phyloP scores from a whole-genome alignment of 2,329 filamentous ascomycete species.

The Aspergillus uvarum region DNA sequence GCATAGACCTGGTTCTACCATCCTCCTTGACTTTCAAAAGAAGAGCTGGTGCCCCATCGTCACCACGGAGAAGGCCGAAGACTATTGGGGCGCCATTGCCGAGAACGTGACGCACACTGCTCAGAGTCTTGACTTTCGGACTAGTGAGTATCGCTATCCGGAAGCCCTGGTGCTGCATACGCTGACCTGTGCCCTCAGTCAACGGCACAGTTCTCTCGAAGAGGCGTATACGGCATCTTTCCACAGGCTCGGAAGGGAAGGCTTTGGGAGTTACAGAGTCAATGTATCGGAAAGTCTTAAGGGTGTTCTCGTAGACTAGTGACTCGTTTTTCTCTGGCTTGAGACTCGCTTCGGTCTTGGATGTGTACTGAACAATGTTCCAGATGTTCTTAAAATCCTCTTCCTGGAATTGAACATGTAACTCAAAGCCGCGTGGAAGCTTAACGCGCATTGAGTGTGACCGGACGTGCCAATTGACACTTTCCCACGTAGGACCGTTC shows the following conservation, averaged over 20 bases:
- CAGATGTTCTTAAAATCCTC: slow-evolving; percentile 76
- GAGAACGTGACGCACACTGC: slow-evolving; percentile 70
- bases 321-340: slow-evolving; percentile 68
- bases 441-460: slow-evolving; percentile 65
- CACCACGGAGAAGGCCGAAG: slow-evolving; percentile 73
- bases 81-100: slow-evolving; percentile 66
- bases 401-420: slow-evolving; percentile 70
- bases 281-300: slow-evolving; percentile 78
- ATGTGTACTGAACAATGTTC: slow-evolving; percentile 82
- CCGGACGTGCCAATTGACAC: slow-evolving; percentile 75
- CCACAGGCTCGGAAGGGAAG: slow-evolving; percentile 74
- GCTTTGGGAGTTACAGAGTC: slow-evolving; percentile 68
- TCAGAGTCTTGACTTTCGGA: slow-evolving; percentile 72
- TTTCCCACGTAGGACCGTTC: slow-evolving; percentile 73
- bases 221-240: slow-evolving; percentile 69
- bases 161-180: slow-evolving; percentile 75
- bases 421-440: slow-evolving; percentile 71
- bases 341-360: slow-evolving; percentile 70
- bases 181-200: slow-evolving; percentile 69
- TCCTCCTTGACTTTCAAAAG: slow-evolving; percentile 69
- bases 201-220: slow-evolving; percentile 71
- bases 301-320: slow-evolving; percentile 65
- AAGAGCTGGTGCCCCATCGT: slow-evolving; percentile 67
- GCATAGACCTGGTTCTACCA: slow-evolving; percentile 66
- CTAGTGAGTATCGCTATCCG: slow-evolving; percentile 76